Base-by-base conservation (phyloP, 345 rosid species). In the Acer campestre region DNA sequence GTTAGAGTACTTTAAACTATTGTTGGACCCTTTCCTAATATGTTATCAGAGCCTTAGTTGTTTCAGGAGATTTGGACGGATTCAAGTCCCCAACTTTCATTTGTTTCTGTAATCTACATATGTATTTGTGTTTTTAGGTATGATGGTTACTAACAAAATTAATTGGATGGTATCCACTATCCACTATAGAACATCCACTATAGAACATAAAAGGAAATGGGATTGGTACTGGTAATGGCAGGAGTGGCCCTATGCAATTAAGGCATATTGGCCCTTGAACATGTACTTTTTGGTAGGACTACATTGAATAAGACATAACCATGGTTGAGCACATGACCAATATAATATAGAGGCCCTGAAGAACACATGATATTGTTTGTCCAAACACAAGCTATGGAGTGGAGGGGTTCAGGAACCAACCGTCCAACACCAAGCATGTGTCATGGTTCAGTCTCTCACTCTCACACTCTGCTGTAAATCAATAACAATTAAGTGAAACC, bases 61-160 rank as follows among this genome's bases (percentile, higher is more conserved):
- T 35, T 4, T 1, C 0, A 35, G 1, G 6, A 4, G 6, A 3
- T 0, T 1, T 35, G 1, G 0, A 0, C 31, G 3, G 38, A 35
- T 35, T 35, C 6, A 35, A 35, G 38, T 4, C 0, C 6, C 38
- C 38, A 35, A 35, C 6, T 0, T 4, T 35, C 6, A 35, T 31
- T 31, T 31, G 35, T 35, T 35, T 35, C 38, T 4, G 38, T 0
- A 35, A 35, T 35, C 5, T 31, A 0, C 3, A 35, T 35, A 35
- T 35, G 1, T 35, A 35, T 35, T 35, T 35, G 0, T 35, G 6
- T 0, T 35, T 35, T 35, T 35, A 4, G 38, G 0, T 35, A 0
- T 35, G 38, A 35, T 4, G 6, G 38, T 35, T 35, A 4, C 38
- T 35, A 35, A 0, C 38, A 4, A 35, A 35, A 35, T 35, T 35